A percentile compares a stretch with the other conserved stretches of the same genome.
These are phyloP conservation scores for Penicillium paneum DNA, from an alignment of 2,329 filamentous ascomycete genomes.

Conservation along the genomic window DNA sequence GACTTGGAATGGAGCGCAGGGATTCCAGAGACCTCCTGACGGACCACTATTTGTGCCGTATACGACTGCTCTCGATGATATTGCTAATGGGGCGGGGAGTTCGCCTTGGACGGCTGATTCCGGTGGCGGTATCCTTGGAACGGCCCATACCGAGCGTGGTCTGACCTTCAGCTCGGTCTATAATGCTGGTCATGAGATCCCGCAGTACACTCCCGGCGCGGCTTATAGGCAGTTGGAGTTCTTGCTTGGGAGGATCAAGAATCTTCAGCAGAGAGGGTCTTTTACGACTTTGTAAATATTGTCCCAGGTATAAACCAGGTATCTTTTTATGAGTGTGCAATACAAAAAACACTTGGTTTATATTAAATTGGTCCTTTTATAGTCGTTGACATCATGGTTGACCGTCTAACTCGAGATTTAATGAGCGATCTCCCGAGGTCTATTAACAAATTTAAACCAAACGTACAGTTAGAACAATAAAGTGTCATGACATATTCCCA, in stretches of 20 bases:
- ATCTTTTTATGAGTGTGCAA: too few species aligned
- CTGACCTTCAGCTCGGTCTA: slow-evolving; percentile 67
- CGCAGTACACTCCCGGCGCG: slow-evolving; percentile 65
- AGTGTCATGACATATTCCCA: neutral
- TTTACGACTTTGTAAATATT: slow-evolving; percentile 11
- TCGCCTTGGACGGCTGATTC: slow-evolving; percentile 42
- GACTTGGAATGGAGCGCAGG: slow-evolving; percentile 70
- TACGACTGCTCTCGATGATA: slow-evolving; percentile 38
- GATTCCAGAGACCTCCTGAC: slow-evolving; percentile 61
- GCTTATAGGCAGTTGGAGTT: slow-evolving; percentile 72
- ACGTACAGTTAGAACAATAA: neutral
- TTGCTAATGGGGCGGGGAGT: slow-evolving; percentile 43
- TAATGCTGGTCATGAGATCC: slow-evolving; percentile 61
- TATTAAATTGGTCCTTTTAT: too few species aligned
- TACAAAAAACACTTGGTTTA: too few species aligned
- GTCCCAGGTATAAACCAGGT: too few species aligned
- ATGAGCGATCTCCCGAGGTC: too few species aligned
- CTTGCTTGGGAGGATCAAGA: slow-evolving; percentile 66
- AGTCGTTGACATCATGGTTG: too few species aligned
- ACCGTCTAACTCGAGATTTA: too few species aligned
- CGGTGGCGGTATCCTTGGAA: slow-evolving; percentile 66
- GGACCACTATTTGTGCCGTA: slow-evolving; percentile 69
- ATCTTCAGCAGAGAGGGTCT: slow-evolving; percentile 36
- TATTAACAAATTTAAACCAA: neutral
- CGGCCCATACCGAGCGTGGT: slow-evolving; percentile 68